Evolutionary conservation across 2,329 filamentous ascomycete genomes (phyloP), one percentile per base, ranked within the genome.

Genomic region (Trichoderma harzianum): DNA sequence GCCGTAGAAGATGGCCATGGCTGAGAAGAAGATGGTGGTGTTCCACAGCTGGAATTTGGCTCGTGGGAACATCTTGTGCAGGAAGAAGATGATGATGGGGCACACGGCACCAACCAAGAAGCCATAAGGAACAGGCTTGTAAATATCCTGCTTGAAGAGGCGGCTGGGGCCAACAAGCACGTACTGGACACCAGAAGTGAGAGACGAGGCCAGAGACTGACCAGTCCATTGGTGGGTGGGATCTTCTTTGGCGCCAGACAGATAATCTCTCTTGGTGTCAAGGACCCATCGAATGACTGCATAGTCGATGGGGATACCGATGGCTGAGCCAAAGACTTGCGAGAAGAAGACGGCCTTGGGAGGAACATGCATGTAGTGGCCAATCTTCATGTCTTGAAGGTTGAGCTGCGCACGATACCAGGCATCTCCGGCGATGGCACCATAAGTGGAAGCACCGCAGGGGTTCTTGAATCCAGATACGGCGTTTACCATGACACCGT

Each of bases 301-400:
- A 69, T 90, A 90, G 76, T 90, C 89, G 74, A 90, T 85, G 0
- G 88, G 88, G 7, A 90, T 83, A 6, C 88, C 88, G 55, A 90
- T 81, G 8, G 88, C 79, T 18, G 86, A 87, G 4, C 87, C 89
- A 36, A 90, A 88, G 5, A 90, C 82, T 75, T 90, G 88, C 1
- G 86, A 87, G 77, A 90, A 88, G 80, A 91, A 90, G 7, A 90
- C 85, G 0, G 85, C 82, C 14, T 86, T 85, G 2, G 88, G 88
- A 0, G 88, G 87, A 0, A 90, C 83, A 68, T 90, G 87, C 85
- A 89, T 88, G 74, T 90, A 90, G 74, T 90, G 88, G 0, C 88
- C 88, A n/a, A 90, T 89, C 76, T 90, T 89, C 76, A 88, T 86
- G 75, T 91, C 89, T 75, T 90, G 88, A 0, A 90, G 80, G 82